Evolutionary conservation across 2,329 filamentous ascomycete species (phyloP), one percentile per base, ranked within the genome.

Genomic region (Fusarium floridanum): DNA sequence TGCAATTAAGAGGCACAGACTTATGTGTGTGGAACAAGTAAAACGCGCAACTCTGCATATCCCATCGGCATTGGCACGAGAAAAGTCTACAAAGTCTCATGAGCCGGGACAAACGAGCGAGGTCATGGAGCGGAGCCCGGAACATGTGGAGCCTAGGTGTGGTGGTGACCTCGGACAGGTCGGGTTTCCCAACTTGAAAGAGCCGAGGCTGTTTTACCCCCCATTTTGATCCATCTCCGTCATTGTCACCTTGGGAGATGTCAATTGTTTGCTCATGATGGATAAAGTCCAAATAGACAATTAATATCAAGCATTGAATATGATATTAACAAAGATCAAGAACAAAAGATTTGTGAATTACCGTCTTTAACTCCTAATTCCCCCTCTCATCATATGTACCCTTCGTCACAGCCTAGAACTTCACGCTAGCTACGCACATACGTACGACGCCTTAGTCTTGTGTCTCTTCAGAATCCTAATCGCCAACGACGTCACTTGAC

Each of bases 131-230:
- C 29, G 61, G 57, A 53, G 48, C 43, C 27, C 57, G 72, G 50
- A 71, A 29, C 61, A 65, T 60, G 71, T 74, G 71, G 71, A 48
- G 61, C 48, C 27, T 8, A 32, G 29, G 1, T 32, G 29, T 32
- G 36, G 12, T 34, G 17, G 48, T 55, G 34, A 57, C 62, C 62
- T 59, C 50, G 62, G 62, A 56, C 48, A 65, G 62, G 61, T 48
- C 68, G 66, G 66, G 61, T 68, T 68, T 61, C 61, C 56, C 39
- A 60, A 24, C 50, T 50, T 32, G 55, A 68, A 74, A 66, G 55
- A 76, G 48, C 75, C 75, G 75, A 77, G 75, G 75, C 70, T 63
- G 53, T 48, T 48, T 57, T 29, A 10, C 48, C 63, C 50, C 41
- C 48, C 59, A 34, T 57, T 32, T 65, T 45, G 8, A 6, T 36